A percentile compares a stretch with the other conserved stretches of the same genome.
Conservation (phyloP, 169 alveolate genomes). For the Plasmodium knowlesi region DNA sequence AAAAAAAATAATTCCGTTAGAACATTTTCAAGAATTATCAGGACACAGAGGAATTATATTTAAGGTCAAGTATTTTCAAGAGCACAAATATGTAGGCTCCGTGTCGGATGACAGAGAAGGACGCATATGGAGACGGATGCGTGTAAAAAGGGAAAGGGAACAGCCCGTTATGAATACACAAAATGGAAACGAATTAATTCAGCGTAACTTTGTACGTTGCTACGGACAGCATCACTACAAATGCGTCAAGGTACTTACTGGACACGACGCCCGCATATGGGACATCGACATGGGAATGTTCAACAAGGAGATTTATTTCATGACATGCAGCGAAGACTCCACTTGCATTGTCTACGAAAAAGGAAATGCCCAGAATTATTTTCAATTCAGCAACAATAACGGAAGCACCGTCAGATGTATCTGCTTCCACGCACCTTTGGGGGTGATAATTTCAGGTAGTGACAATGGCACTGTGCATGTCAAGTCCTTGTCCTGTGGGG, state of each 20-base stretch:
- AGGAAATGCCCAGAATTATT: background rate
- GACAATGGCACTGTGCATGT: constrained; percentile 42
- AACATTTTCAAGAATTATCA: constrained; percentile 16
- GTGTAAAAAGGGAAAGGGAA: background rate
- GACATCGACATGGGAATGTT: constrained; percentile 44
- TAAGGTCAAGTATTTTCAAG: constrained; percentile 65
- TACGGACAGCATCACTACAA: background rate
- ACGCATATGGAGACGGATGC: constrained; percentile 23
- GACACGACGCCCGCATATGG: constrained; percentile 72
- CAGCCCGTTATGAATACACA: background rate
- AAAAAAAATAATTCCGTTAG: background rate
- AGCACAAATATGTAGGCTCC: constrained; percentile 36
- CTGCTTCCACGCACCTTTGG: constrained; percentile 6
- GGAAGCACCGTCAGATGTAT: constrained; percentile 41
- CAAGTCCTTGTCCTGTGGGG: background rate
- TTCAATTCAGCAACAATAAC: constrained; percentile 16
- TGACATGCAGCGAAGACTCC: constrained; percentile 73
- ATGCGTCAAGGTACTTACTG: constrained; percentile 15
- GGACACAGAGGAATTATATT: constrained; percentile 73
- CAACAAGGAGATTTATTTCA: constrained; percentile 16
- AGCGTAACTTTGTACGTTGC: background rate
- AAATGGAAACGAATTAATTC: background rate
- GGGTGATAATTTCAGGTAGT: constrained; percentile 12
- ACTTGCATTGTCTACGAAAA: constrained; percentile 31
- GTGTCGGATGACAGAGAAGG: constrained; percentile 75